These are phyloP conservation scores for Sporothrix luriei DNA, from an alignment of 2,329 filamentous ascomycete species.

Conservation along the genomic window DNA sequence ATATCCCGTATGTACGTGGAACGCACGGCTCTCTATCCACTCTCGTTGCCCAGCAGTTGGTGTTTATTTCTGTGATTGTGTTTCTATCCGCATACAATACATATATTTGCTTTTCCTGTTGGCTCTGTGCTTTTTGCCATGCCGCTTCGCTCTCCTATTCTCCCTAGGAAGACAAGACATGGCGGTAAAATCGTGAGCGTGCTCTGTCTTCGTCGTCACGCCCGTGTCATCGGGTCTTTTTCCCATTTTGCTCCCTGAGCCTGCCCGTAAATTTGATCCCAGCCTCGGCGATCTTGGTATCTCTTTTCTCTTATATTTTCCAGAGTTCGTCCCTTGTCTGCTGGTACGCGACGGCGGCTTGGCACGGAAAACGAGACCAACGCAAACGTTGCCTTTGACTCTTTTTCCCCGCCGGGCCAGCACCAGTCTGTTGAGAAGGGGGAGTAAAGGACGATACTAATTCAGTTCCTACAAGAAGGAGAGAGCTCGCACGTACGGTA, in stretches of 20 bases:
- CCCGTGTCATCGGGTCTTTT: background rate
- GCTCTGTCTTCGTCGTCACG: background rate
- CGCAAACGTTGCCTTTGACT: background rate
- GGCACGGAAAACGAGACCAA: background rate
- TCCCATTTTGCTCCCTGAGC: background rate
- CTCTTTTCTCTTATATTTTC: background rate
- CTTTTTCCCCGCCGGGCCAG: no score
- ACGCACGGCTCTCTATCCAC: no score
- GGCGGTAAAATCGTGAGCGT: background rate
- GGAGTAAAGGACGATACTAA: background rate
- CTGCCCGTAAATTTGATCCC: background rate
- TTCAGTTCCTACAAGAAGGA: background rate
- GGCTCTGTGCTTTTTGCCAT: conserved; percentile 2
- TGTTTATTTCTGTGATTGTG: background rate
- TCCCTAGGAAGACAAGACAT: background rate
- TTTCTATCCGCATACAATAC: background rate
- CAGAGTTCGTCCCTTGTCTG: background rate
- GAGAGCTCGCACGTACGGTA: background rate
- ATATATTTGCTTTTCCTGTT: background rate
- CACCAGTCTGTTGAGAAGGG: background rate
- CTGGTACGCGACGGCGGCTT: background rate
- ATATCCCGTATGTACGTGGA: background rate
- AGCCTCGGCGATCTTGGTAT: background rate
- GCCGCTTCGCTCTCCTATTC: background rate
- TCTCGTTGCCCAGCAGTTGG: background rate